These are phyloP conservation scores for Spencermartinsiella ligniputridi DNA, from an alignment of 1,139 yeast genomes.

Conservation along the genomic window DNA sequence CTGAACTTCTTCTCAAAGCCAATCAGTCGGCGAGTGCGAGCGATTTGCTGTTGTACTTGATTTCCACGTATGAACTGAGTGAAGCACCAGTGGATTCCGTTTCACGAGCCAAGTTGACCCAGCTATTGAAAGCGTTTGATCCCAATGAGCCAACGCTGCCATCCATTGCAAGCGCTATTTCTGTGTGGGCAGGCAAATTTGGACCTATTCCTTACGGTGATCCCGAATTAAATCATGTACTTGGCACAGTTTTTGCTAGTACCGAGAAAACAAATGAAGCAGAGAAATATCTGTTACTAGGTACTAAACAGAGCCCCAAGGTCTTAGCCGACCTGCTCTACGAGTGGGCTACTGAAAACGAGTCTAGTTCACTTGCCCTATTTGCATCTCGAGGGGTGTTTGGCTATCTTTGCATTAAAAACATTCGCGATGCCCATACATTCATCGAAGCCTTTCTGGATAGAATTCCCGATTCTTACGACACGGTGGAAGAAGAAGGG, in stretches of 20 bases:
- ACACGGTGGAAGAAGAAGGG: conserved; percentile 4
- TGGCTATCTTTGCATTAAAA: conserved; percentile 62
- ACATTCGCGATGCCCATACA: conserved; percentile 54
- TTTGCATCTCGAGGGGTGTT: conserved; percentile 59
- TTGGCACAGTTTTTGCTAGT: conserved; percentile 58
- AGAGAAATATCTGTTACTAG: conserved; percentile 60
- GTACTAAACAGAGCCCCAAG: conserved; percentile 56
- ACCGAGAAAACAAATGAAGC: conserved; percentile 44
- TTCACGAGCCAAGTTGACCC: conserved; percentile 34
- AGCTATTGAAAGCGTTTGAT: conserved; percentile 48
- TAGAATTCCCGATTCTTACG: conserved; percentile 2
- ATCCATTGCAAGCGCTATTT: conserved; percentile 38
- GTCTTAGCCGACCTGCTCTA: conserved; percentile 52
- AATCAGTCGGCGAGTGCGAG: conserved; percentile 75
- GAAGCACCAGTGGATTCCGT: conserved; percentile 38
- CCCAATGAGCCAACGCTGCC: conserved; percentile 63
- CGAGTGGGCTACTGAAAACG: conserved; percentile 47
- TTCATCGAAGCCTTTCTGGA: conserved; percentile 40
- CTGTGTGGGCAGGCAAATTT: conserved; percentile 52
- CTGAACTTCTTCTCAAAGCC: conserved; percentile 61
- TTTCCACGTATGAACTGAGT: conserved; percentile 62
- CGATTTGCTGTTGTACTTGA: conserved; percentile 67
- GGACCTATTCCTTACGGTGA: conserved; percentile 62
- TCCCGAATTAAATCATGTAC: conserved; percentile 63
- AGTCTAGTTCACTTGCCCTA: conserved; percentile 41